Evolutionary conservation across 2,329 filamentous ascomycete genomes (phyloP), one percentile per base, ranked within the genome.

Genomic region (Coniochaeta sp.): DNA sequence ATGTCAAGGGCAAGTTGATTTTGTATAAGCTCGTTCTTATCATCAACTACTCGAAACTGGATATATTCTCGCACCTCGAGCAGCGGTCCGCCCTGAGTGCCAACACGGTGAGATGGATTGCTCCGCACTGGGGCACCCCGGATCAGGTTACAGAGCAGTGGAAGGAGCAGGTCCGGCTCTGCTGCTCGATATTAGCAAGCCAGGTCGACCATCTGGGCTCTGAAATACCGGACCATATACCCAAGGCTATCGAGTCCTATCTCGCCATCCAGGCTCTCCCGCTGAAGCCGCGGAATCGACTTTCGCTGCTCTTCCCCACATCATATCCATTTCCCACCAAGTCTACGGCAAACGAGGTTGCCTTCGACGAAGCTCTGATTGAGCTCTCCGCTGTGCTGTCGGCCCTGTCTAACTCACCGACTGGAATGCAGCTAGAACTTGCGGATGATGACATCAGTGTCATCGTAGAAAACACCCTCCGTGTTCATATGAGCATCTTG

Each of bases 21-120:
- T 77, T 98, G 38, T 96, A 96, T 75, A 96, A 96, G 72, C 82
- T 99, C 40, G 85, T 98, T 19, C 80, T 99, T 42, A 93, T 99
- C 68, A 89, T 96, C 71, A 95, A 97, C 72, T 93, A 96, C 71
- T 90, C 89, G 30, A 88, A 88, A 63, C 79, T 96, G 5, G 86
- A 90, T 28, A 80, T 96, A 24, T 98, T 98, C 74, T 83, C 88
- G 10, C 81, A 88, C n/a, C 82, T 87, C 0, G 89, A 93, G 62
- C 89, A 93, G 65, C 83, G 88, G 65, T 83, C 86, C 30, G 86
- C 86, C 14, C 79, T 97, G 55, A 85, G 89, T 62, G 83, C 88
- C 54, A 96, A 92, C 68, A 97, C 92, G 3, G 87, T 93, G 52
- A 81, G 89, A 62, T 99, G 95, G 95, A 87, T 99, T 61, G 87